Percentiles rank a stretch among this genome's conserved stretches.
Conservation (phyloP, 768 basidiomycete genomes). For the Leccinum aurantiacum region DNA sequence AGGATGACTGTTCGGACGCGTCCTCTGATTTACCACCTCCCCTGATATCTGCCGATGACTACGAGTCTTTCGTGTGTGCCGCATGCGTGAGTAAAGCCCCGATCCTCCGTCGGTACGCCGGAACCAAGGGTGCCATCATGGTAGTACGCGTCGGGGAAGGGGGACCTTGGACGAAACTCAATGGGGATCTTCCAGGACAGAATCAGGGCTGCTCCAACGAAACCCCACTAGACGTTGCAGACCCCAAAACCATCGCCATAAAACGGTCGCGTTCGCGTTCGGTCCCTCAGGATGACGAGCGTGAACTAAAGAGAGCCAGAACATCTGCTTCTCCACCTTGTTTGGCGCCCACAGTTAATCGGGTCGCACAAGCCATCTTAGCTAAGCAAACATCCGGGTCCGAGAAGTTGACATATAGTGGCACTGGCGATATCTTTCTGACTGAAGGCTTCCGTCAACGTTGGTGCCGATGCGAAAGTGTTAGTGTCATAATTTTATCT, state of each 20-base stretch:
- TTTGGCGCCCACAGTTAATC: conserved; percentile 53
- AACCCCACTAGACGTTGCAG: conserved; percentile 28
- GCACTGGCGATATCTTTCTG: conserved; percentile 74
- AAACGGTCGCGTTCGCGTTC: conserved; percentile 47
- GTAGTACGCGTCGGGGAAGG: conserved; percentile 51
- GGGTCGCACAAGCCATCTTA: conserved; percentile 47
- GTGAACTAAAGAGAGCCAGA: conserved; percentile 44
- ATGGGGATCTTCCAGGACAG: conserved; percentile 22
- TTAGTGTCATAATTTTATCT: conserved; percentile 30
- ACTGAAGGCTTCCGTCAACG: conserved; percentile 68
- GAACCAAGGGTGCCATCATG: conserved; percentile 66
- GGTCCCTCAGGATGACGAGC: conserved; percentile 30
- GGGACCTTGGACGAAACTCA: conserved; percentile 55
- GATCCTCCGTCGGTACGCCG: conserved; percentile 60
- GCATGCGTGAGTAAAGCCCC: conserved; percentile 59
- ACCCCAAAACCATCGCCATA: conserved; percentile 12
- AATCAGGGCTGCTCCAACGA: conserved; percentile 2
- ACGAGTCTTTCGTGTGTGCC: conserved; percentile 75
- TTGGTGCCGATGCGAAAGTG: conserved; percentile 76
- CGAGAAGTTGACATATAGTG: conserved; percentile 32
- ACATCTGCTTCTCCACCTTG: conserved; percentile 44
- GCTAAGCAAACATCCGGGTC: conserved; percentile 15
- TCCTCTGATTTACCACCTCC: conserved; percentile 68
- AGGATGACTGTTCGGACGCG: conserved; percentile 57
- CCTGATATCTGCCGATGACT: conserved; percentile 64